Base-by-base conservation (phyloP, 352 stramenopile species). In the Globisporangium cylindrosporum region DNA sequence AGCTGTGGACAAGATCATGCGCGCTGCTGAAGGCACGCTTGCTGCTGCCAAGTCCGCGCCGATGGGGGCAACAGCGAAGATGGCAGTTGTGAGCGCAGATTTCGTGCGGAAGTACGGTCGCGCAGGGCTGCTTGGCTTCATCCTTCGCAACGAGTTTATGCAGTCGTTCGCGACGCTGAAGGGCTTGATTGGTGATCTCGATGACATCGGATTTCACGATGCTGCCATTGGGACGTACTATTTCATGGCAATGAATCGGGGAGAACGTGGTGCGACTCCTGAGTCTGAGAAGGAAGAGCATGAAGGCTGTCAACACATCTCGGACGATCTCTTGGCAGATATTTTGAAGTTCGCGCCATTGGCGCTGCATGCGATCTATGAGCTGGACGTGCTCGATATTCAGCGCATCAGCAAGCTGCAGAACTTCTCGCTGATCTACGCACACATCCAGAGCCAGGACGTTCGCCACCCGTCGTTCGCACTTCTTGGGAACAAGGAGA, bases 191-290 rank as follows among this genome's bases (percentile, higher is more conserved):
- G 88, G 86, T 0, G 85, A 96, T 64, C 68, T 96, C 5, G 86
- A 91, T 53, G 84, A 86, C 57, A 77, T 96, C 34, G 84, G 82
- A 0, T 92, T 96, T 62, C 88, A 96, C 73, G 88, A 96, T 75
- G 86, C 87, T 54, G 86, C 88, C 0, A 83, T 96, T 62, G 88
- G 88, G 1, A 91, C 86, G 18, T 96, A 94, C 54, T 96, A 96
- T 60, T 94, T 94, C 53, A 96, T 96, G 88, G 88, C 88, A 5
- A 93, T 92, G 82, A 94, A 94, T 55, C 85, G 88, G 53, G 88
- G 88, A 1, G 81, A 91, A 22, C 85, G 88, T 22, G 88, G 88
- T n/a, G 80, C 83, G 32, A 78, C 87, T 55, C 88, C 88, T 7
- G 79, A 89, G 36, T 68, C 73, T 5, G 88, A 96, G 51, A 80